Base-by-base conservation (phyloP, 805 yeast species). In the Yarrowia hollandica region DNA sequence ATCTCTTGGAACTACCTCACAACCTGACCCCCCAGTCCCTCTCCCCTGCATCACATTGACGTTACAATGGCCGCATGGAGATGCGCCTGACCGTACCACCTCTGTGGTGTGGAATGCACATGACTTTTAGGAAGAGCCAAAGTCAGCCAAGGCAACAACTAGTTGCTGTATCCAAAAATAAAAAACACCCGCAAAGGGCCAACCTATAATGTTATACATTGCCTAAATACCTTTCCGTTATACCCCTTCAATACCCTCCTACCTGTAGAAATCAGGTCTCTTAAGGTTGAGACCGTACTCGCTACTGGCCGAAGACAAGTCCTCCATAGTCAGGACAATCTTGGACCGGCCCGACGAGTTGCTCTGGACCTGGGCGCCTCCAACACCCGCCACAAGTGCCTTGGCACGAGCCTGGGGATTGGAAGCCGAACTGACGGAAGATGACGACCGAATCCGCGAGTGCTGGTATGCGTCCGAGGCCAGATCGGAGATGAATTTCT, bases 391-490 rank as follows among this genome's bases (percentile, higher is more conserved):
- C 67, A 82, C 74, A 58, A 89, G 75, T 28, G 89, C 92, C 65
- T 89, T 80, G 0, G 94, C 95, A 67, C 95, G 78, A 1, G 84
- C 86, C 69, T 88, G 96, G 7, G 96, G 96, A 68, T 89, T 89
- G 41, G 88, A 79, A 4, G 96, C 83, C 66, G 86, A 85, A 66
- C 88, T 84, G n/a, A 91, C 95, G 0, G 96, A 83, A 11, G 90
- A 83, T 4, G 88, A 77, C n/a, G 94, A 88, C 63, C 98, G 80
- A 64, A 94, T 94, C 62, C 98, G 77, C 8, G 96, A 88, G 69
- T 90, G 91, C 70, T 94, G 99, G 69, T 90, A 94, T 0, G 99
- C 97, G 69, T 94, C 98, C 14, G 90, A 89, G 1, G 99, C 97
- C 26, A 94, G 85, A 70, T 94, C 99, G 62, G 91, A 83, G 23